Conservation (phyloP, 208 protist species). For the Acanthamoeba castellanii region DNA sequence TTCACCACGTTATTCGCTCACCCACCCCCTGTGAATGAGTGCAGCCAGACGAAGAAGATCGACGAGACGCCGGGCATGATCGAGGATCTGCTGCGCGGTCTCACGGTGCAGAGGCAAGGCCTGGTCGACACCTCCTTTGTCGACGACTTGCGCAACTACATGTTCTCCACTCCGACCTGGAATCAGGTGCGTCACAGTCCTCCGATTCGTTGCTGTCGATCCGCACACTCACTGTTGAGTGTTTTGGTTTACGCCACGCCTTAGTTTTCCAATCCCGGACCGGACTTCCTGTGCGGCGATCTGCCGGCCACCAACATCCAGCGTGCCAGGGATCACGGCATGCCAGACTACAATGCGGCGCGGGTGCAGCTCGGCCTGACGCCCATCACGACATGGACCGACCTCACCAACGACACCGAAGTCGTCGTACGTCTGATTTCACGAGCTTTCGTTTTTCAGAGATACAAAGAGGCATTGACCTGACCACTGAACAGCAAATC, state of each 20-base stretch:
- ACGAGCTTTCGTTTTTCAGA: too few relatives aligned
- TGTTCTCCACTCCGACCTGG: slow-evolving; percentile 70
- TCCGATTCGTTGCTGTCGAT: too few relatives aligned
- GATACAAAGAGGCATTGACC: too few relatives aligned
- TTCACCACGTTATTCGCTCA: too few relatives aligned
- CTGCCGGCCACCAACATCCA: slow-evolving; percentile 71
- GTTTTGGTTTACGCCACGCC: background rate
- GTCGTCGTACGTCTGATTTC: too few relatives aligned
- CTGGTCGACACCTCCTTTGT: slow-evolving; percentile 46
- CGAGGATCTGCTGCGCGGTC: slow-evolving; percentile 14
- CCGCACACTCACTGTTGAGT: too few relatives aligned
- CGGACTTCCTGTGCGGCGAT: background rate
- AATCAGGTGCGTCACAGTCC: background rate
- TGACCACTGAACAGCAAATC: too few relatives aligned
- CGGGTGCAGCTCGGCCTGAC: background rate
- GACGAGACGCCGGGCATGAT: background rate
- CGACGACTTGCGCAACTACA: slow-evolving; percentile 65
- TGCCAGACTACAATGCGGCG: slow-evolving; percentile 18
- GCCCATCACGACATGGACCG: background rate
- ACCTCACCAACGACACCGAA: background rate
- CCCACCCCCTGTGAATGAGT: too few relatives aligned
- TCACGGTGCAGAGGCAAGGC: background rate
- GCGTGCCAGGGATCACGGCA: slow-evolving; percentile 54
- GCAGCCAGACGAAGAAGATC: slow-evolving; percentile 30
- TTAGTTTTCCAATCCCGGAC: background rate